These are phyloP conservation scores for Penicillium malachiteum DNA, from an alignment of 495 filamentous ascomycete species.

Conservation along the genomic window DNA sequence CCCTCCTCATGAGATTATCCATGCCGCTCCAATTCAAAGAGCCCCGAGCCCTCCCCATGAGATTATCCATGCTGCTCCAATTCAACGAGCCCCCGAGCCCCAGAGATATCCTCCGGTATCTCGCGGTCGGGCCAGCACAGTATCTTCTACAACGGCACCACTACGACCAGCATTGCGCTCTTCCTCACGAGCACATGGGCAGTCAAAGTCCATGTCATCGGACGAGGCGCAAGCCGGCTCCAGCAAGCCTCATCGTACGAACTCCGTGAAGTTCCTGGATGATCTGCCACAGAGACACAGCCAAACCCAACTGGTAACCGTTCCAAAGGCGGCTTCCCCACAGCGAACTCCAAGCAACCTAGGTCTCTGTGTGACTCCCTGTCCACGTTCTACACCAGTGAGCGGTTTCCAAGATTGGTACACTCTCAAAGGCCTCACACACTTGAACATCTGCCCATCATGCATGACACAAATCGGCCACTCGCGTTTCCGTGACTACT, in stretches of 20 bases:
- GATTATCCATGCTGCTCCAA: neutral
- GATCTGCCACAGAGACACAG: neutral
- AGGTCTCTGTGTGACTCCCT: slow-evolving; percentile 46
- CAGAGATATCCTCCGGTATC: neutral
- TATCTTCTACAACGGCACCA: neutral
- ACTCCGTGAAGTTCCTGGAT: slow-evolving; percentile 16
- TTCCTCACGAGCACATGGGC: slow-evolving; percentile 11
- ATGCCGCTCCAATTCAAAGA: neutral
- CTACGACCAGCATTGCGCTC: slow-evolving; percentile 12
- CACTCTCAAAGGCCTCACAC: slow-evolving; percentile 54
- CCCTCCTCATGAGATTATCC: slow-evolving; percentile 5
- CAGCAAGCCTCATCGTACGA: slow-evolving; percentile 2
- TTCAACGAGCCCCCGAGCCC: slow-evolving; percentile 1
- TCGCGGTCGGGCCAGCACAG: slow-evolving; percentile 7
- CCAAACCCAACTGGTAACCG: neutral
- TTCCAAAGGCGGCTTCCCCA: slow-evolving; percentile 11
- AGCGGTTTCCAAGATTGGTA: slow-evolving; percentile 63
- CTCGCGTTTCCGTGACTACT: slow-evolving; percentile 51
- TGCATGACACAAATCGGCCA: slow-evolving; percentile 58
- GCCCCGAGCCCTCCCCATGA: neutral
- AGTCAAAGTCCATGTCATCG: slow-evolving; percentile 9
- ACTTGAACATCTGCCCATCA: slow-evolving; percentile 63
- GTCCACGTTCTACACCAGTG: slow-evolving; percentile 50
- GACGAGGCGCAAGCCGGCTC: slow-evolving; percentile 8
- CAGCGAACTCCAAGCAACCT: slow-evolving; percentile 12